phyloP scores from a whole-genome alignment of 345 rosid species.

The Eucalyptus rudis region DNA sequence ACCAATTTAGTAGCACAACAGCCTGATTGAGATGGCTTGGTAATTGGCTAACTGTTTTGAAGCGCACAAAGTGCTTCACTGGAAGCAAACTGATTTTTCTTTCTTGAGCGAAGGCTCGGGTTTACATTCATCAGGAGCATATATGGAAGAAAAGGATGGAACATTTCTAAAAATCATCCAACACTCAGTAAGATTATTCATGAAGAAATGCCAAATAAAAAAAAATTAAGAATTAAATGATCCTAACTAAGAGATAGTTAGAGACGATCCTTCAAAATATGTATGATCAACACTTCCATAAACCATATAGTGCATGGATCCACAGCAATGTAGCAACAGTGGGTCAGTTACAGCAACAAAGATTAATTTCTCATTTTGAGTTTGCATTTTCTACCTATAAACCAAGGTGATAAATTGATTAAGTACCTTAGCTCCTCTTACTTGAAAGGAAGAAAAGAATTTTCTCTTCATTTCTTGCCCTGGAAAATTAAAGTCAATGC shows the following conservation, averaged over 20 bases:
- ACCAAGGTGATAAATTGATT: not conserved
- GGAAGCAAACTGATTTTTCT: not conserved
- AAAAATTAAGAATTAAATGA: not conserved
- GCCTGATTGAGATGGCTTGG: not conserved
- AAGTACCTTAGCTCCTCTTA: not conserved
- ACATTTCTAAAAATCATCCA: not conserved
- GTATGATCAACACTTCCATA: not conserved
- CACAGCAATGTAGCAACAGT: not conserved
- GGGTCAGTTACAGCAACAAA: not conserved
- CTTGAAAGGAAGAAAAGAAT: not conserved
- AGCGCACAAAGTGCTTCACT: not conserved
- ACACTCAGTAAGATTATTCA: not conserved
- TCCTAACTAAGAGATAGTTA: not conserved
- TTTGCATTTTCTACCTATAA: not conserved
- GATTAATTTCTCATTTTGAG: not conserved
- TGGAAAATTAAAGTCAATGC: not conserved
- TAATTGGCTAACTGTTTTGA: not conserved
- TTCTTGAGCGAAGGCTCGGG: not conserved
- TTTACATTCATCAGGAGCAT: not conserved
- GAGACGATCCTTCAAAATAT: not conserved
- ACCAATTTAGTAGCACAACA: not conserved
- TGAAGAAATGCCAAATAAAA: not conserved
- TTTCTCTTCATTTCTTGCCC: not conserved
- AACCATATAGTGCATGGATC: not conserved
- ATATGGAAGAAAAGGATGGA: not conserved